These are phyloP conservation scores for Aquilaria yunnanensis DNA, from an alignment of 345 rosid species.

Conservation along the genomic window DNA sequence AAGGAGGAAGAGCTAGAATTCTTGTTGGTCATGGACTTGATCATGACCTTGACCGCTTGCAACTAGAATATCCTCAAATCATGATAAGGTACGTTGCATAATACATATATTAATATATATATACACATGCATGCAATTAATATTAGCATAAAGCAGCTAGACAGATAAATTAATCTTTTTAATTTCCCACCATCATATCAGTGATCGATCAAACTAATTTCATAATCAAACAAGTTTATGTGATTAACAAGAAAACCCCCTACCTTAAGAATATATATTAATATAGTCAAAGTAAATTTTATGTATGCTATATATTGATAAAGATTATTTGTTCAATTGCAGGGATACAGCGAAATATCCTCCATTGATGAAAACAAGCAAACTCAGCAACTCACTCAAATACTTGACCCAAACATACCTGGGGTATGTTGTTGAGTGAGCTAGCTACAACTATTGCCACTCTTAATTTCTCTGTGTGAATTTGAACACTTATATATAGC, in stretches of 20 bases:
- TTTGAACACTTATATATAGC: no score
- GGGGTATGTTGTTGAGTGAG: conserved; percentile 37
- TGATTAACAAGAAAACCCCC: background rate
- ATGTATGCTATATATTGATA: no score
- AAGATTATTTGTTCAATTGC: background rate
- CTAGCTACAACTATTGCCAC: no score
- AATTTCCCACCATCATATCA: no score
- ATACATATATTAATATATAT: background rate
- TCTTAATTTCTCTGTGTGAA: no score
- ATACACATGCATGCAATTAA: background rate
- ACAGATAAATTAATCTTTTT: background rate
- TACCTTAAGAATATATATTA: background rate
- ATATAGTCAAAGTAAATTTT: no score
- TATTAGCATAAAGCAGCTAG: conserved; percentile 6
- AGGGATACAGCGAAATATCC: conserved; percentile 90
- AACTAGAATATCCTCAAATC: conserved; percentile 67
- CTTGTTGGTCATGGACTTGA: conserved; percentile 90
- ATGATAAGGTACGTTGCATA: conserved; percentile 58
- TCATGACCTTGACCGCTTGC: conserved; percentile 66
- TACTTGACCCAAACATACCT: conserved; percentile 83
- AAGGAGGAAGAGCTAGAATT: conserved; percentile 74
- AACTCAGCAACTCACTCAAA: conserved; percentile 89
- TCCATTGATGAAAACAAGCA: conserved; percentile 93
- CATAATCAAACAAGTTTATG: background rate
- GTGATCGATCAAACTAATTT: no score